phyloP scores from a whole-genome alignment of 2,329 filamentous ascomycete genomes.

The Monosporascus sp. region DNA sequence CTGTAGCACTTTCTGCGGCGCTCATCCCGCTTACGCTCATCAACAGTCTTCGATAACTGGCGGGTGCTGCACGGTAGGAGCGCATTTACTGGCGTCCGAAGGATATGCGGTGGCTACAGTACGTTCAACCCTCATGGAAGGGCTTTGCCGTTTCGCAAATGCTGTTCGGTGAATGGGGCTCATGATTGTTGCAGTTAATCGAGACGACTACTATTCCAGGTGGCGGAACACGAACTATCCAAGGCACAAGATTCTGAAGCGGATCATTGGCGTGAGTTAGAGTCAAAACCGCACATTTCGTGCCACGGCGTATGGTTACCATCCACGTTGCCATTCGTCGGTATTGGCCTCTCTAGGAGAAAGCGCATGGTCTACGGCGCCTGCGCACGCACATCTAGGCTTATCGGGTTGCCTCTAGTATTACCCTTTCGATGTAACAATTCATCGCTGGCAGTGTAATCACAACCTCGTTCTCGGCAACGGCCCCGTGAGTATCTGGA shows the following conservation, averaged over 20 bases:
- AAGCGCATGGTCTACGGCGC: too few species aligned
- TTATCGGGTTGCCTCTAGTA: too few species aligned
- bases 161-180: background rate
- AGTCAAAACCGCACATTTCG: background rate
- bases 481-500: too few species aligned
- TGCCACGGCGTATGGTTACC: background rate
- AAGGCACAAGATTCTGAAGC: constrained; percentile 37
- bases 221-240: constrained; percentile 66
- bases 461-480: too few species aligned
- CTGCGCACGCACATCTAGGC: too few species aligned
- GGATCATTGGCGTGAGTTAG: constrained; percentile 20
- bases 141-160: background rate
- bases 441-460: too few species aligned
- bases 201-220: constrained; percentile 74
- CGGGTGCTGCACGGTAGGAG: constrained; percentile 82
- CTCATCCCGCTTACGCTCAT: background rate
- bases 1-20: background rate
- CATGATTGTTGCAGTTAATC: constrained; percentile 51
- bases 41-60: constrained; percentile 89
- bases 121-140: constrained; percentile 33
- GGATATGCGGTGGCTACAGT: constrained; percentile 91
- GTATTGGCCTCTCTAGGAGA: too few species aligned
- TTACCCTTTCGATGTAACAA: too few species aligned
- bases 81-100: constrained; percentile 74
- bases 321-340: too few species aligned